A percentile compares a stretch with the other conserved stretches of the same genome.
These are phyloP conservation scores for Breynia disticha DNA, from an alignment of 441 rosid species.

Conservation along the genomic window DNA sequence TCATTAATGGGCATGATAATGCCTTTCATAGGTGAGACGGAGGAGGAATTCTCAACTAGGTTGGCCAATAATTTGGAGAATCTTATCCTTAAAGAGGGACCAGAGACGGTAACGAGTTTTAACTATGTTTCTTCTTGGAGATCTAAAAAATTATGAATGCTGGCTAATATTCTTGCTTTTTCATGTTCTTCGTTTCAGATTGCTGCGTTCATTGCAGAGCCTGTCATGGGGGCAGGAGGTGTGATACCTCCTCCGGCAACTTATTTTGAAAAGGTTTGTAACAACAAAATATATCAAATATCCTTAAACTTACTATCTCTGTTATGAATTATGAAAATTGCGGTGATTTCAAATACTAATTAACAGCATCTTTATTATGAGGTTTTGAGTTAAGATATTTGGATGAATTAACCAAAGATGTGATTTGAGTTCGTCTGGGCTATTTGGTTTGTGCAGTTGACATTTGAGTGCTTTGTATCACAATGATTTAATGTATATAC, in stretches of 20 bases:
- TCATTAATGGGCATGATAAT: constrained; percentile 10
- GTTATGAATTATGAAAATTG: too few species aligned
- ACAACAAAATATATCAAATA: background rate
- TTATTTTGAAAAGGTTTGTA: constrained; percentile 77
- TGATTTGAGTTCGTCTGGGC: too few species aligned
- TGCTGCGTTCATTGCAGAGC: constrained; percentile 97
- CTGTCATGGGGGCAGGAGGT: constrained; percentile 98
- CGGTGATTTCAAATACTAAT: too few species aligned
- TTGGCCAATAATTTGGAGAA: constrained; percentile 79
- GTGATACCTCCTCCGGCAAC: constrained; percentile 96
- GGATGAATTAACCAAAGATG: too few species aligned
- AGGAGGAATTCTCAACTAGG: constrained; percentile 89
- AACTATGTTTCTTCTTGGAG: background rate
- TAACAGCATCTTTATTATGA: too few species aligned
- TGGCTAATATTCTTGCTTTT: constrained; percentile 16
- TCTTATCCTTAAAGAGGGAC: constrained; percentile 93
- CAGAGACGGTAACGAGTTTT: constrained; percentile 60
- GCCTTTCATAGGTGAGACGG: constrained; percentile 64
- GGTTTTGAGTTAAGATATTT: too few species aligned
- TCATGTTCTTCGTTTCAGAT: constrained; percentile 43
- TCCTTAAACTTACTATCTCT: too few species aligned
- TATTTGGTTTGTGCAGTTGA: too few species aligned
- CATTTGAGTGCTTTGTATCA: background rate
- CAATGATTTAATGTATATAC: too few species aligned
- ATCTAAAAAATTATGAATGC: constrained; percentile 7